These are phyloP conservation scores for Rubia yunnanensis DNA, from an alignment of 257 asterid species.

Conservation along the genomic window DNA sequence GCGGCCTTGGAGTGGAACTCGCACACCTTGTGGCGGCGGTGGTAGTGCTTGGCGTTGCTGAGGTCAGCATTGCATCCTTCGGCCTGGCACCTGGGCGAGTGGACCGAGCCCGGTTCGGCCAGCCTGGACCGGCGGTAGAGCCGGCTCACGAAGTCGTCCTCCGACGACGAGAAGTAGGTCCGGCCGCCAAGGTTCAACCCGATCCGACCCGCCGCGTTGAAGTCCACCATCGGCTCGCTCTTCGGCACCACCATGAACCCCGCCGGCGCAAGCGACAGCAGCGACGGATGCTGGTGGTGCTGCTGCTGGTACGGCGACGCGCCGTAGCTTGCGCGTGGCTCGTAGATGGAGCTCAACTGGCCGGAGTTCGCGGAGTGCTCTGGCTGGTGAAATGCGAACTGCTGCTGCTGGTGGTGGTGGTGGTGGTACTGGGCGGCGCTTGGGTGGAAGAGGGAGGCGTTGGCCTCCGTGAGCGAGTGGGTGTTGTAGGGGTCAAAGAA, in stretches of 20 bases:
- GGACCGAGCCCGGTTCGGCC: constrained; percentile 58
- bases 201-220: constrained; percentile 30
- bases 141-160: constrained; percentile 91
- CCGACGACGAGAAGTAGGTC: constrained; percentile 84
- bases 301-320: constrained; percentile 26
- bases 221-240: constrained; percentile 54
- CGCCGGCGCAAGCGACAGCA: constrained; percentile 54
- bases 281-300: constrained; percentile 28
- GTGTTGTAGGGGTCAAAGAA: constrained; percentile 42
- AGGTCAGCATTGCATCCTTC: constrained; percentile 94
- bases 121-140: constrained; percentile 85
- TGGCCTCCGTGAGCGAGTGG: constrained; percentile 27
- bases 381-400: constrained; percentile 22
- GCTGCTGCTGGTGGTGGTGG: constrained; percentile 19
- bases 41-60: constrained; percentile 90
- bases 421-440: constrained; percentile 38
- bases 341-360: constrained; percentile 33
- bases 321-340: constrained; percentile 36
- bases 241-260: constrained; percentile 67
- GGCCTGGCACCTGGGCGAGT: constrained; percentile 81
- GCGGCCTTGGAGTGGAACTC: constrained; percentile 95
- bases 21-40: constrained; percentile 97
- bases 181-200: constrained; percentile 86
- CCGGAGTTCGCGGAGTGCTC: constrained; percentile 6
- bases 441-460: constrained; percentile 28